These are phyloP conservation scores for Coleophoma cylindrospora DNA, from an alignment of 2,329 filamentous ascomycete genomes.

Conservation along the genomic window DNA sequence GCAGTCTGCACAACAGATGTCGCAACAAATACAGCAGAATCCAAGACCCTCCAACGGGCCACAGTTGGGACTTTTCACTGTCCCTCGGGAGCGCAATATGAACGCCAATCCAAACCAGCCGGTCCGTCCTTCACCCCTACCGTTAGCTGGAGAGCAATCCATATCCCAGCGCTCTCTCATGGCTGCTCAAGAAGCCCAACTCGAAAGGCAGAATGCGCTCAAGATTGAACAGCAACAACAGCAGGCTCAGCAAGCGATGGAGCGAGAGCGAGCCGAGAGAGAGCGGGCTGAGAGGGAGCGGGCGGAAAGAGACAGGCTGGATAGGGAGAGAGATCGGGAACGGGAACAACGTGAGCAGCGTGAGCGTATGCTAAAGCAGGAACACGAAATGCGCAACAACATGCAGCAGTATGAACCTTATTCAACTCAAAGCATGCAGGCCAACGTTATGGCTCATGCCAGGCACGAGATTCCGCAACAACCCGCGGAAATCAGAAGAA, in stretches of 20 bases:
- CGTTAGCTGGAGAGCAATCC: slow-evolving; percentile 6
- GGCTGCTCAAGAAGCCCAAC: slow-evolving; percentile 23
- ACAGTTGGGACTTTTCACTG: slow-evolving; percentile 21
- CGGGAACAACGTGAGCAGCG: slow-evolving; percentile 10
- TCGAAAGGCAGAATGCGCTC: slow-evolving; percentile 22
- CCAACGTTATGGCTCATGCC: slow-evolving; percentile 13
- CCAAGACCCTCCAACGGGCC: slow-evolving; percentile 17
- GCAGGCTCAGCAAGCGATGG: slow-evolving; percentile 1
- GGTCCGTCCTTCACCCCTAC: slow-evolving; percentile 3
- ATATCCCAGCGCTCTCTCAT: slow-evolving; percentile 18
- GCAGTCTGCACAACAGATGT: neutral
- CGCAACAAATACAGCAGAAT: neutral
- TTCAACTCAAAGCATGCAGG: slow-evolving; percentile 13
- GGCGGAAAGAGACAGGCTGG: neutral
- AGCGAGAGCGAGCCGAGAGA: slow-evolving; percentile 6
- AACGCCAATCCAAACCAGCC: slow-evolving; percentile 10
- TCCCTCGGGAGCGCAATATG: slow-evolving; percentile 17
- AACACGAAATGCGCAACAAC: slow-evolving; percentile 22
- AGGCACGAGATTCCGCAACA: slow-evolving; percentile 17
- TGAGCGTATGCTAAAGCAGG: slow-evolving; percentile 21
- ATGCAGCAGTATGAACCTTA: slow-evolving; percentile 27
- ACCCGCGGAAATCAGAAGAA: slow-evolving; percentile 15
- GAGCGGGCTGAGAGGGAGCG: neutral
- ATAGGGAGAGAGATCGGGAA: slow-evolving; percentile 10
- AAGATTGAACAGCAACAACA: slow-evolving; percentile 12